Conservation (phyloP, 306 rosid species). For the Herpetospermum pedunculosum region DNA sequence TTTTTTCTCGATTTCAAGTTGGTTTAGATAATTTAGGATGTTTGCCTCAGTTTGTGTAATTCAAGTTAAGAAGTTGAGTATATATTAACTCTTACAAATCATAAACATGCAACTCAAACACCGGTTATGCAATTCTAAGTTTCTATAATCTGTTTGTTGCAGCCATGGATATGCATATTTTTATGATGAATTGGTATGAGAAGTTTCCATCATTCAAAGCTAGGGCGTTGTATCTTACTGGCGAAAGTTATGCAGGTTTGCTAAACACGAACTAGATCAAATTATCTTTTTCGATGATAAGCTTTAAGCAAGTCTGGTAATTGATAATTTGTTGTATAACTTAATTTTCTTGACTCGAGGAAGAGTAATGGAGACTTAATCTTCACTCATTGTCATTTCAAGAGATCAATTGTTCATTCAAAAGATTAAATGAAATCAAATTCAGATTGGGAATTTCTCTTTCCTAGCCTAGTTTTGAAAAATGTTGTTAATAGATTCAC, state of each 20-base stretch:
- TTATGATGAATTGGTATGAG: slow-evolving; percentile 63
- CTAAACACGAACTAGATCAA: neutral
- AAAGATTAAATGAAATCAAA: neutral
- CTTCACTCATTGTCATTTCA: neutral
- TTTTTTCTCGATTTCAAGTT: neutral
- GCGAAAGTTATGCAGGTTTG: slow-evolving; percentile 96
- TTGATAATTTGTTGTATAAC: neutral
- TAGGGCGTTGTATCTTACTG: slow-evolving; percentile 62
- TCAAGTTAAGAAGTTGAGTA: neutral
- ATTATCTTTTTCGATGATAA: neutral
- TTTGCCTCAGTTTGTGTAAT: neutral
- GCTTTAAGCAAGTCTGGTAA: neutral
- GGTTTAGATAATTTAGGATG: neutral
- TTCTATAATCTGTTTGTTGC: slow-evolving; percentile 15
- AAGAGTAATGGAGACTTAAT: neutral
- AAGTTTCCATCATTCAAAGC: slow-evolving; percentile 67
- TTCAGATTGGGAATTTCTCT: neutral
- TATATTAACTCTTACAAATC: neutral
- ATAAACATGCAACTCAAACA: no score
- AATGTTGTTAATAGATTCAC: neutral
- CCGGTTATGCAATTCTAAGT: neutral
- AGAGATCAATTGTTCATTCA: neutral
- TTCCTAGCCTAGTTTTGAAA: neutral
- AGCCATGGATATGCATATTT: slow-evolving; percentile 70
- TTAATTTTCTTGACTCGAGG: neutral